Base-by-base conservation (phyloP, 306 rosid species). In the Oxytropis ochrocephala region DNA sequence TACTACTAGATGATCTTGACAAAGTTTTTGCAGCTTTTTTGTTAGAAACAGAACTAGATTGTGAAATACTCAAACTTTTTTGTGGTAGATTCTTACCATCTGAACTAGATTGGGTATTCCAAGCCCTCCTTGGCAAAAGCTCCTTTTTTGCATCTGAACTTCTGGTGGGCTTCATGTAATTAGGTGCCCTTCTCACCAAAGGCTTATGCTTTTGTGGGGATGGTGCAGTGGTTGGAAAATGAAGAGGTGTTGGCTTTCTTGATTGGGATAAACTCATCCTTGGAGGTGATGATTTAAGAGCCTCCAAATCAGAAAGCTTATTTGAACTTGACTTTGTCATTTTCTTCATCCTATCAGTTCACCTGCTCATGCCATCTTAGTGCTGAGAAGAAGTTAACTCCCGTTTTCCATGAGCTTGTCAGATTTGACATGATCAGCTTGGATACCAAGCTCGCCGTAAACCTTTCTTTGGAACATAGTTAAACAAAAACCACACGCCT, bases 121-220 rank as follows among this genome's bases (percentile, higher is more conserved):
- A 70, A 83, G 55, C 57, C 80, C 78, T 80, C 55, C 61, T 82
- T 12, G 67, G 82, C 17, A 74, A 74, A 46, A 75, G 73, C 59
- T 83, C 89, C 74, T 85, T 82, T 76, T 84, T 91, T 12, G 94
- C 89, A 55, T 79, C 81, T 62, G 85, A 87, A 75, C 95, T 84
- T 81, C 78, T 72, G 49, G 96, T 94, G 5, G 95, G 80, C 75
- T 88, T 94, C 95, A 88, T 94, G 70, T 90, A 90, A 82, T 85
- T 87, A 5, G 92, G 89, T 4, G 86, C 78, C 11, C 69, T 55
- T 79, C 65, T 77, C 55, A 49, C 35, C 50, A 71, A 36, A 27
- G 83, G 73, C 44, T 75, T 78, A 65, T 81, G 79, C 83, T 77
- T 83, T 56, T 68, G 71, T 13, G 58, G 46, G 35, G 51, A 52